Evolutionary conservation across 1,284 basidiomycete species (phyloP), one percentile per base, ranked within the genome.

Genomic region (Schizopora paradoxa): DNA sequence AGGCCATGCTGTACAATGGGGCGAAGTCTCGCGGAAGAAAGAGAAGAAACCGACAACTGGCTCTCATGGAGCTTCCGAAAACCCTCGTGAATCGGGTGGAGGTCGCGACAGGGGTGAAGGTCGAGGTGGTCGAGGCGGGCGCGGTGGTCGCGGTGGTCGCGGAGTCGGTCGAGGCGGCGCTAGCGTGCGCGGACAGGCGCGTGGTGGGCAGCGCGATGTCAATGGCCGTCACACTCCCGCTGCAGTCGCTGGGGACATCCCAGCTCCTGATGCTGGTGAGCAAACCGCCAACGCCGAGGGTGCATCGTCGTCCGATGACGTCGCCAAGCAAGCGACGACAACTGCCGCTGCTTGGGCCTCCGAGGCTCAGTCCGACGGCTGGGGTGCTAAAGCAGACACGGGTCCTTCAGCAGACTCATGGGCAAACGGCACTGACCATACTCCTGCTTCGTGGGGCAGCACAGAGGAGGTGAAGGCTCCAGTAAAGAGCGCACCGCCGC

Each of bases 1-100:
- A 91, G 90, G 90, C 58, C 75, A 75, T 54, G 85, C 76, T 35
- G 77, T 84, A 62, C 88, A 88, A 65, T 94, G 91, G 87, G 88
- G 81, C 36, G 80, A 86, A 38, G 90, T 92, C 54, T 82, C 80
- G 56, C 81, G 79, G 63, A 93, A 92, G 78, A 93, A 91, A 72
- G 83, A 88, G 62, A 91, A 90, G 73, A 87, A 86, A 60, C 48
- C 60, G 6, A 33, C 64, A 1, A 25, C 55, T 29, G 45, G 55
- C 53, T 48, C 49, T n/a, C n/a, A n/a, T 56, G 53, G 57, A 66
- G 66, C 51, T 16, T 53, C 57, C 54, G 69, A 57, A 49, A 56
- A 47, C 58, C 74, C 22, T 66, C 73, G 3, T 56, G 65, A 53
- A 41, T 52, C 41, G 51, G 57, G 36, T 31, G 32, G 43, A 18